A percentile compares a stretch with the other conserved stretches of the same genome.
Evolutionary conservation across 179 eudicot genomes (phyloP).

Genomic region (Spergularia azorica): DNA sequence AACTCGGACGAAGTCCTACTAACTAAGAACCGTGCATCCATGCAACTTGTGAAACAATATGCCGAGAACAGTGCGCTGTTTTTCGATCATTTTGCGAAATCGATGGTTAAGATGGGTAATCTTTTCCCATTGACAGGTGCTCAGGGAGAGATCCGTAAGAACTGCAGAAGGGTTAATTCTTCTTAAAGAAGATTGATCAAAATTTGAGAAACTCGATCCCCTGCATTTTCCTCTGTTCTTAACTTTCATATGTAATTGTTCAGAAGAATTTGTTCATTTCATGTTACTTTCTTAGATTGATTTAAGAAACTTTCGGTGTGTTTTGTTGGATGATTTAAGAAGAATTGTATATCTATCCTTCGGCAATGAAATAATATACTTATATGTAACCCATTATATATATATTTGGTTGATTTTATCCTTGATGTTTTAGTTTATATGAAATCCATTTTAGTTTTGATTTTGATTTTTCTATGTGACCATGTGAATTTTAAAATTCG

Average conservation of each 20-base stretch:
- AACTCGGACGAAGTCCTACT: constrained; percentile 66
- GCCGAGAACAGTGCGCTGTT: constrained; percentile 52
- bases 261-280: neutral
- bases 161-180: constrained; percentile 37
- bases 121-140: constrained; percentile 6
- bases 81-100: constrained; percentile 73
- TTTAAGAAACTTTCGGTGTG: neutral
- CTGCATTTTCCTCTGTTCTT: constrained; percentile 4
- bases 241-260: neutral
- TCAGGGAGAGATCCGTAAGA: constrained; percentile 1
- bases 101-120: constrained; percentile 55
- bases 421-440: no score
- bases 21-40: constrained; percentile 44
- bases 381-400: no score
- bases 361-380: neutral
- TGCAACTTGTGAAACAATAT: constrained; percentile 64
- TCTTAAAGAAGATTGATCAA: neutral
- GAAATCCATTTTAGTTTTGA: no score
- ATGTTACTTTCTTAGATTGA: neutral
- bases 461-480: no score
- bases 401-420: no score
- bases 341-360: constrained; percentile 2
- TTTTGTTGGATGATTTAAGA: neutral
- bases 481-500: no score
- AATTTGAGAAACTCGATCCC: neutral